Evolutionary conservation across 352 stramenopile genomes (phyloP), one percentile per base, ranked within the genome.

Genomic region (Globisporangium viniferum): DNA sequence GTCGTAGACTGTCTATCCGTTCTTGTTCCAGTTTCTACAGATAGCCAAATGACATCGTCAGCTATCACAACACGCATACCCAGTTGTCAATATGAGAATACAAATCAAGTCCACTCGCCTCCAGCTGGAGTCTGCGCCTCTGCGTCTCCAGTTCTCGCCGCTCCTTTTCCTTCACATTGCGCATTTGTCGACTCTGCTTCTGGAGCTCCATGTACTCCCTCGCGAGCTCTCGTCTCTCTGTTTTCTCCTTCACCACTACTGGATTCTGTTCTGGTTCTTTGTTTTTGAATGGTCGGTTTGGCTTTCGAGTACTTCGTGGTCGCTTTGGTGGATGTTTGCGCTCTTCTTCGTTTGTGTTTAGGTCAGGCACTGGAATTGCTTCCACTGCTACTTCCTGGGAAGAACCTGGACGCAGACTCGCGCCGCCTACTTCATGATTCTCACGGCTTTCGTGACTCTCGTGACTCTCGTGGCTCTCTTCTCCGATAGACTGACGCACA

Each of bases 121-220:
- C 70, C 9, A 88, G 72, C 62, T 90, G 72, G n/a, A 86, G 70
- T 6, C 78, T 62, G 18, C 73, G 71, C 35, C 78, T 75, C 53
- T 78, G 77, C 44, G 78, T 74, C 48, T 80, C 76, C 53, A 71
- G 69, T 44, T 81, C 74, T 8, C 68, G 64, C 41, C 76, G 68
- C 39, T 89, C 64, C 39, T 78, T 79, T 48, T 71, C 44, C 51
- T 84, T 81, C 27, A 66, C 71, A 48, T 67, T 74, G 35, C 68
- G 62, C 6, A 85, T 59, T 46, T 68, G 62, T 20, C 85, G 80
- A 62, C 68, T 80, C 10, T 81, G 74, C 62, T 87, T 84, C 55
- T 93, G 83, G 6, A 88, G 24, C n/a, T 79, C 57, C 73, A 93
- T 92, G 36, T 82, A 91, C 59, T 91, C 86, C 14, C 86, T 71